Conservation (phyloP, 768 basidiomycete species). For the Amanita muscaria region DNA sequence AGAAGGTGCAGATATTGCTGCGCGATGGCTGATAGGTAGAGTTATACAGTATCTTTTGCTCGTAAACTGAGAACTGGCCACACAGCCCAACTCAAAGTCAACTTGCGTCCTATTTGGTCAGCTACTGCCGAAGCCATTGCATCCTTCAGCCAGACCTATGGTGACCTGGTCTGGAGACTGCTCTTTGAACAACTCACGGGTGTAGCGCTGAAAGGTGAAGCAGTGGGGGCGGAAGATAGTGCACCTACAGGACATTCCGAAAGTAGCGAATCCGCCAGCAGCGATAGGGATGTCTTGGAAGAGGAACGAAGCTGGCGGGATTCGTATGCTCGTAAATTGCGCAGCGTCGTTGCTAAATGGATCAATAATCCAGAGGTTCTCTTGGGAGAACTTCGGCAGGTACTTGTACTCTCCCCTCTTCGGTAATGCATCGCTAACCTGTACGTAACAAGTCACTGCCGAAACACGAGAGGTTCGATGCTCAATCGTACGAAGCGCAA, state of each 20-base stretch:
- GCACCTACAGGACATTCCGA: background rate
- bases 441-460: constrained; percentile 20
- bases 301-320: constrained; percentile 76
- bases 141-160: constrained; percentile 43
- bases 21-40: constrained; percentile 68
- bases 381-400: constrained; percentile 25
- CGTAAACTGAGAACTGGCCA: background rate
- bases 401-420: constrained; percentile 17
- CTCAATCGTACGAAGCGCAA: constrained; percentile 70
- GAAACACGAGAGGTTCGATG: constrained; percentile 55
- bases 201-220: constrained; percentile 19
- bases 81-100: constrained; percentile 86
- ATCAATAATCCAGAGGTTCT: constrained; percentile 22
- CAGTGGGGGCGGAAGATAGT: background rate
- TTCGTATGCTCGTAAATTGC: constrained; percentile 57
- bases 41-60: constrained; percentile 4
- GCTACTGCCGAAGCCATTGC: constrained; percentile 67
- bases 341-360: constrained; percentile 42
- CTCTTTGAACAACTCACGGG: constrained; percentile 55
- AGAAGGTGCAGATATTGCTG: constrained; percentile 52
- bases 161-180: constrained; percentile 62
- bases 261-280: background rate
- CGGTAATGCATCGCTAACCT: background rate
- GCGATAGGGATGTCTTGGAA: constrained; percentile 41
- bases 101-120: constrained; percentile 83